Percentiles rank a stretch among this genome's conserved stretches.
phyloP scores from a whole-genome alignment of 441 rosid genomes.

The Aleurites moluccanus region DNA sequence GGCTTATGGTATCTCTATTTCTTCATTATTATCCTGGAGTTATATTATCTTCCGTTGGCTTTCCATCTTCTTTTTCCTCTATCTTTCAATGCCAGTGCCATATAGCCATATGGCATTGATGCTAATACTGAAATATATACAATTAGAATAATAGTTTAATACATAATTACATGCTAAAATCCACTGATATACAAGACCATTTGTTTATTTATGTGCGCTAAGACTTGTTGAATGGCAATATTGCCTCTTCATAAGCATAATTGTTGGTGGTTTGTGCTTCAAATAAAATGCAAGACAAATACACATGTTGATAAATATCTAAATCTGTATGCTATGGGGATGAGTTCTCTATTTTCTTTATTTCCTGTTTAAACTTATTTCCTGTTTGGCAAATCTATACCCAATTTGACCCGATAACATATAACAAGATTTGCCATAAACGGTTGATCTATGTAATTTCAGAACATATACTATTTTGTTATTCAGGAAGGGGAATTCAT shows the following conservation, averaged over 20 bases:
- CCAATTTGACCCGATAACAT: neutral
- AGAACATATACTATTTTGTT: neutral
- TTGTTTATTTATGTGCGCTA: neutral
- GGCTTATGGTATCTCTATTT: constrained; percentile 15
- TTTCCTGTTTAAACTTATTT: neutral
- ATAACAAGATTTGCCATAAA: neutral
- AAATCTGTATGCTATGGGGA: neutral
- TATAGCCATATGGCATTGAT: neutral
- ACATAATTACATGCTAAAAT: neutral
- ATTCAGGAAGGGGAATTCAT: neutral
- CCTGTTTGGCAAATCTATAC: neutral
- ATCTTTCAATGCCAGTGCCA: neutral
- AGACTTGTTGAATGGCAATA: neutral
- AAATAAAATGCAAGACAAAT: neutral
- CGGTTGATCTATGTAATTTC: neutral
- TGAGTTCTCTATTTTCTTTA: neutral
- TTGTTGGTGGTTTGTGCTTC: neutral
- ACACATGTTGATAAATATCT: neutral
- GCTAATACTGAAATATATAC: neutral
- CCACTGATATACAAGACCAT: neutral
- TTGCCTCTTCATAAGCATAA: neutral
- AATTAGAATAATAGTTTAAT: neutral
- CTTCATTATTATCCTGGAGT: constrained; percentile 7
- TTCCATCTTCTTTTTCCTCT: neutral
- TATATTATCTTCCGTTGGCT: constrained; percentile 6